Base-by-base conservation (phyloP, 768 basidiomycete species). In the Baorangia bicolor region DNA sequence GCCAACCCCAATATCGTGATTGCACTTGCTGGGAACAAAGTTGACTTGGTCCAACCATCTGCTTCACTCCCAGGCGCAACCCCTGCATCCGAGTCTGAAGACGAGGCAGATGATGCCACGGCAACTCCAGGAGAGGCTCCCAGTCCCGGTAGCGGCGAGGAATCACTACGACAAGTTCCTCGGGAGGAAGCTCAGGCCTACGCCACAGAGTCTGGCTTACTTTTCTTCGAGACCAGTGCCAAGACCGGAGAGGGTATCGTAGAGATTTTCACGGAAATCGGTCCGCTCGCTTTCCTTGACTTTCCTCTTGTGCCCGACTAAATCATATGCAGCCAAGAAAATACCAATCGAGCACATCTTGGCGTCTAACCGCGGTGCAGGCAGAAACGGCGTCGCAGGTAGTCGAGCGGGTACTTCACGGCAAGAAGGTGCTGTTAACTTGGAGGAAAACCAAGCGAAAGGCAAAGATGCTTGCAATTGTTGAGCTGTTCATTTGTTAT, bases 1-100 rank as follows among this genome's bases (percentile, higher is more conserved):
- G 97, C 97, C 23, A 97, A 98, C 71, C 95, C 96, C 34, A 98
- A 98, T 72, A 98, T 98, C 68, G 95, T 99, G 69, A 98, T 99
- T 65, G 95, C 96, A 7, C 86, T 99, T 49, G 94, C 93, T 12
- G 97, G 97, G 30, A 99, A 99, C 82, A 98, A 99, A 75, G 83
- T 98, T 59, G 88, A 98, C 77, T 83, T 96, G 60, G 89, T 92
- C 27, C 87, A 89, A 68, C 69, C 85, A 8, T 81, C 88, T 9
- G 61, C 80, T 6, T 78, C 84, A 5, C 77, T 81, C 31, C 65
- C 82, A 6, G 74, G 78, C 13, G 66, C 77, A 20, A 65, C 80
- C 34, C 73, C 82, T 5, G 70, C 78, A 11, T 75, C 87, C 14
- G 91, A 92, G 60, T 84, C 87, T 5, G 91, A 93, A 67, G 92